Base-by-base conservation (phyloP, 2,329 filamentous ascomycete species). In the Aspergillus brunneoviolaceus region DNA sequence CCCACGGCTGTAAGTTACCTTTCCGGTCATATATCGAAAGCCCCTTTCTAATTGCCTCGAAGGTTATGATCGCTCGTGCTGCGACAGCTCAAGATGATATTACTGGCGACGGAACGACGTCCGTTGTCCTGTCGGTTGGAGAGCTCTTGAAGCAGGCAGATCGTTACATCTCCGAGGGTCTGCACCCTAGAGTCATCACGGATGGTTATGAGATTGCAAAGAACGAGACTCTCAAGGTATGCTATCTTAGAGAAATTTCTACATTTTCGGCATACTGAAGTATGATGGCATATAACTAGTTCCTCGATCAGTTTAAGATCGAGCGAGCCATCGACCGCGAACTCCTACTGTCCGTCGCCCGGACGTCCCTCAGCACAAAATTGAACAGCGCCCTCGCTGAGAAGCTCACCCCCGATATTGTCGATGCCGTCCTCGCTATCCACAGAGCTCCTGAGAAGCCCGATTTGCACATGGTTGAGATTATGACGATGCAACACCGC, bases 401-500 rank as follows among this genome's bases (percentile, higher is more conserved):
- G 74, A 91, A 93, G 76, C 87, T 99, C 63, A 98, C 93, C 0
- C 92, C 95, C 60, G 90, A 92, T 70, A 96, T 99, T 72, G 95
- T 98, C 72, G 95, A 99, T 75, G 91, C 95, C 61, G 95, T 99
- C 51, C 87, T 99, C 59, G 87, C 95, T 65, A 99, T 99, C 76
- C 93, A 97, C 82, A 85, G 92, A 76, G 82, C 91, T 19, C 91
- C 91, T 27, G 87, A 87, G 64, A 98, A 98, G 82, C 96, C 96
- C 59, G 95, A 99, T 79, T 80, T 99, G 72, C 94, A 98, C 82
- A 99, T 99, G 95, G 85, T 99, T 67, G 95, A 99, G 80, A 98
- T 99, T 71, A 99, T 99, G 95, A 98, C 96, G 77, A 98, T 99
- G 94, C 95, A 99, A 81, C 95, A 99, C 82, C 90, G 94, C 69